Conservation (phyloP, 2,329 filamentous ascomycete genomes). For the Talaromyces sp. region DNA sequence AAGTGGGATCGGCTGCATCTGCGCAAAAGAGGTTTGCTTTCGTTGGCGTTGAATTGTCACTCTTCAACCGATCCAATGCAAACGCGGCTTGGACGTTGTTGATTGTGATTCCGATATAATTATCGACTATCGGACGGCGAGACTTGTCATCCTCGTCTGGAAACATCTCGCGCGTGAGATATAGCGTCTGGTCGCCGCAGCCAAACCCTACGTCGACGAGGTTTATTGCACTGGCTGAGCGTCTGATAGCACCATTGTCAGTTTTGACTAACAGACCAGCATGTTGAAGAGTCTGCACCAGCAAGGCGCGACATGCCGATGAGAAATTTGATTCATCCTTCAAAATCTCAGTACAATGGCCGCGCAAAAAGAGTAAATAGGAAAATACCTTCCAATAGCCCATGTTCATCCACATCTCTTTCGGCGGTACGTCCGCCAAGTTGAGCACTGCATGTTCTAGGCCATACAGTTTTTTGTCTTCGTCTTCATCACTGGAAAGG, state of each 20-base stretch:
- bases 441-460: not conserved
- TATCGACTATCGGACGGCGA: not conserved
- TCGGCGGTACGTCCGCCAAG: slow-evolving; percentile 23
- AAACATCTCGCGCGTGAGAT: slow-evolving; percentile 28
- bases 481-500: not conserved
- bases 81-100: not conserved
- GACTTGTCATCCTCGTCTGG: not conserved
- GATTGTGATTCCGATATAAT: not conserved
- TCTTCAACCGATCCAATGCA: not conserved
- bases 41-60: not conserved
- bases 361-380: no score
- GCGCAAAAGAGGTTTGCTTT: slow-evolving; percentile 33
- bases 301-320: slow-evolving; percentile 45
- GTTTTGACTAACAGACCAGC: slow-evolving; percentile 33
- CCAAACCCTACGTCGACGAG: slow-evolving; percentile 52
- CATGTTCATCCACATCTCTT: slow-evolving; percentile 59
- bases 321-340: slow-evolving; percentile 24
- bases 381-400: slow-evolving; percentile 55
- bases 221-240: not conserved
- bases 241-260: slow-evolving; percentile 7
- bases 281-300: slow-evolving; percentile 41
- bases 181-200: slow-evolving; percentile 52
- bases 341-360: no score
- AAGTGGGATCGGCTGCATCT: slow-evolving; percentile 45
- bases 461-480: not conserved